Base-by-base conservation (phyloP, 352 stramenopile genomes). In the Globisporangium nodosum region DNA sequence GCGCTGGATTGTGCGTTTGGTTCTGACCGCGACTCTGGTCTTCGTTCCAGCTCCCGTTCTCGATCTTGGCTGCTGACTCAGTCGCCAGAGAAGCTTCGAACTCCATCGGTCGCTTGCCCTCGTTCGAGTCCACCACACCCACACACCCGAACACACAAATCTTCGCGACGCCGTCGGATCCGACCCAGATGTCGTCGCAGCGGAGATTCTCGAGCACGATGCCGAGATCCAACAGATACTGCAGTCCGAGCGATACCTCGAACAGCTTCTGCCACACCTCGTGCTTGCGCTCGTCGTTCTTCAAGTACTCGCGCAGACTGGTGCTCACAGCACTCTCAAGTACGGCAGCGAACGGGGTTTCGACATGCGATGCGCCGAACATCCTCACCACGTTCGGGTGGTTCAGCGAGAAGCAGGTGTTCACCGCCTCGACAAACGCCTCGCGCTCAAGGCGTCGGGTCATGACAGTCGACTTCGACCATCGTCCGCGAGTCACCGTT, bases 371-470 rank as follows among this genome's bases (percentile, higher is more conserved):
- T 2, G 55, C 64, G 9, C 64, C 64, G 24, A 60, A 65, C 3
- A 67, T 35, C 11, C 48, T 46, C 1, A 54, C 46, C 27, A 70
- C 49, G 24, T 71, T 58, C 3, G 65, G 65, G 52, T 66, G 61
- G 4, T 55, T 61, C 31, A 71, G 31, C 67, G 84, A 42, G 94
- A 76, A 48, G 13, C 39, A 57, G 7, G 3, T 27, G 9, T 35
- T 15, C 15, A 49, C 21, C 6, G 8, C 12, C 16, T 35, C 39
- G 20, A 39, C 24, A 27, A 57, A 57, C 52, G 43, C 43, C 11
- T 13, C n/a, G 18, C 43, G 43, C 18, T 21, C n/a, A 6, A 21
- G 43, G 3, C 11, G 18, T 9, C 43, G 27, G 16, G 15, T 24
- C 18, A 27, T 27, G 43, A 49, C 43, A 13, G 16, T 20, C 43